Conservation (phyloP, 768 basidiomycete species). For the Suillus occidentalis region DNA sequence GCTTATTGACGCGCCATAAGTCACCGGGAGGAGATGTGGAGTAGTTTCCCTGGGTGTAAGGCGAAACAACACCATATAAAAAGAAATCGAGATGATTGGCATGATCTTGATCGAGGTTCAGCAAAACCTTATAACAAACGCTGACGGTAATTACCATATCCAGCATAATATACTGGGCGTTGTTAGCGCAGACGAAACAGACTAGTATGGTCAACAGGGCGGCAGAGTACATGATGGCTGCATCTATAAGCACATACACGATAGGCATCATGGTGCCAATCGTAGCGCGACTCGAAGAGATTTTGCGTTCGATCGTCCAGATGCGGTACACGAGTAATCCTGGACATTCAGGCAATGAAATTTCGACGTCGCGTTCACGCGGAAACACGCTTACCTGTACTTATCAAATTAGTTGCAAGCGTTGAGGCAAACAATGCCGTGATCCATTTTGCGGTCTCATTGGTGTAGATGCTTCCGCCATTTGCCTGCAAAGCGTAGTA, state of each 20-base stretch:
- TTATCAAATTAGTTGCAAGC: slow-evolving; percentile 13
- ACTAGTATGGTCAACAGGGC: slow-evolving; percentile 7
- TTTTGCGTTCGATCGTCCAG: slow-evolving; percentile 6
- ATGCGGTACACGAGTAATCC: slow-evolving; percentile 11
- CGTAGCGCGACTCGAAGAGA: not conserved
- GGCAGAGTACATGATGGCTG: slow-evolving; percentile 11
- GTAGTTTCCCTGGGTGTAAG: slow-evolving; percentile 13
- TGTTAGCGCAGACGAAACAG: slow-evolving; percentile 9
- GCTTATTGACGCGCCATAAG: not conserved
- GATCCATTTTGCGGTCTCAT: slow-evolving; percentile 8
- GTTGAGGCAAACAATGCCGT: slow-evolving; percentile 7
- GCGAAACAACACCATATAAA: slow-evolving; percentile 28
- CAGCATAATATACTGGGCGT: slow-evolving; percentile 7
- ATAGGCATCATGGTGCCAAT: not conserved
- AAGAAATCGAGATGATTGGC: slow-evolving; percentile 26
- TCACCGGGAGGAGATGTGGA: not conserved
- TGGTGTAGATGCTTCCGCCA: not conserved
- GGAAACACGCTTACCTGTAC: slow-evolving; percentile 8
- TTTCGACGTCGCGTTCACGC: not conserved
- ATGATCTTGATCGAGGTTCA: slow-evolving; percentile 11
- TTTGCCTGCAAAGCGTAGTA: slow-evolving; percentile 10
- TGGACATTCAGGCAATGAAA: not conserved
- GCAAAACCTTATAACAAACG: not conserved
- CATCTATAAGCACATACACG: slow-evolving; percentile 9
- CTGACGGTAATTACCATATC: slow-evolving; percentile 10